Evolutionary conservation across 148 eudicot genomes (phyloP), one percentile per base, ranked within the genome.

Genomic region (Amaranthus cruentus): DNA sequence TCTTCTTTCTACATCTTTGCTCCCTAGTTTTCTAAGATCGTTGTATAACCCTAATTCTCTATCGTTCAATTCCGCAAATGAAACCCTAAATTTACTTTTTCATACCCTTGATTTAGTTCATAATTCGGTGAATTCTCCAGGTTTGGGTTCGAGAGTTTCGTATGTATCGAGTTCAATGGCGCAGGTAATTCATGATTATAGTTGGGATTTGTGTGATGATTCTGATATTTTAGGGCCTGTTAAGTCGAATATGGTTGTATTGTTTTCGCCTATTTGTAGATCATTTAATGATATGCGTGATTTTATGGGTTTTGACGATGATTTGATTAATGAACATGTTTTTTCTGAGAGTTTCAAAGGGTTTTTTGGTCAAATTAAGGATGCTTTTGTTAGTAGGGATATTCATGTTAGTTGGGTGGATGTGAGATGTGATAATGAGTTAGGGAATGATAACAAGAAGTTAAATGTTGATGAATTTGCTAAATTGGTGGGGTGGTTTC

Each of bases 361-460:
- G 55, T 15, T 68, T 65, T 94, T 91, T 80, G 76, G 85, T 76
- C 70, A 68, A 63, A 93, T 85, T 46, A 85, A 67, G 46, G 89
- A 86, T 76, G 85, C 85, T 6, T 91, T 82, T 85, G 55, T 58
- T 68, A 68, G 59, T 70, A 88, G 90, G 80, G 90, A 90, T 83
- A 86, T 94, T 61, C 93, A 87, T 79, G 80, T 84, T 66, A 79
- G 90, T 56, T 94, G 98, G 98, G 79, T 91, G 62, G 89, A 91
- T 83, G 87, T 89, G 43, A 76, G n/a, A 55, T 80, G 60, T 77
- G 79, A 77, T 61, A 5, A 51, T 44, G 62, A 61, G 10, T 5
- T 55, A 2, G 79, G 78, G 12, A 66, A 6, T 60, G 66, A 55
- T 69, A 60, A 18, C 6, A 59, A 72, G 12, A 64, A 62, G 6